Evolutionary conservation across 768 basidiomycete species (phyloP), one percentile per base, ranked within the genome.

Genomic region (Termitomyces sp.): DNA sequence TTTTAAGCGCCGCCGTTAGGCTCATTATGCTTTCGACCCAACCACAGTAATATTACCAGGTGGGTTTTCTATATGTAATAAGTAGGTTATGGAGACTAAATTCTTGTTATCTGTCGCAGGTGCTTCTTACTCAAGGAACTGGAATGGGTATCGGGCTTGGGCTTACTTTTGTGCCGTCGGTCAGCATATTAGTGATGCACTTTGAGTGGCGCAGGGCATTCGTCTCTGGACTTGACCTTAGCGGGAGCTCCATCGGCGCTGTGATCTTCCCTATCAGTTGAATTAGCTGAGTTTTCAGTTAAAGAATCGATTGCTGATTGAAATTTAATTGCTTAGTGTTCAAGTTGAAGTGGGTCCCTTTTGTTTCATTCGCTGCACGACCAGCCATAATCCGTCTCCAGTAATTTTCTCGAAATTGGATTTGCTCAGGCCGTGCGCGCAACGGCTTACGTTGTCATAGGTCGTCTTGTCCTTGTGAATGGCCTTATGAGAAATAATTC

Each of bases 131-230:
- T 3, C 66, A 64, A 46, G 63, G 60, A 29, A 27, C 66, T 2
- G 64, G 66, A 5, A 61, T 72, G 40, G 73, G 78, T 14, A 62
- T 80, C n/a, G 75, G 73, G 9, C 63, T 72, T 11, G 77, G 77
- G 1, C 46, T 73, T 34, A 66, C 71, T 27, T 77, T 73, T 57
- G 64, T 74, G 23, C 80, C 80, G 3, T 67, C 76, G 0, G 58
- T 79, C 11, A 73, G 74, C 1, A 68, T 79, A 49, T 53, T 76
- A n/a, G 71, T 73, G 14, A 77, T 78, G 41, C 75, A 79, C 65
- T 82, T 81, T 54, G 55, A 65, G 16, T 67, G 65, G 49, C 68
- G 70, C 16, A 69, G 79, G 27, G 65, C 77, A 5, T 58, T 77
- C 4, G 77, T 78, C 7, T 77, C 79, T 63, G 78, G 80, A 7